These are phyloP conservation scores for Geranomyces michiganensis DNA, from an alignment of 192 early-diverging fungal genomes.

Conservation along the genomic window DNA sequence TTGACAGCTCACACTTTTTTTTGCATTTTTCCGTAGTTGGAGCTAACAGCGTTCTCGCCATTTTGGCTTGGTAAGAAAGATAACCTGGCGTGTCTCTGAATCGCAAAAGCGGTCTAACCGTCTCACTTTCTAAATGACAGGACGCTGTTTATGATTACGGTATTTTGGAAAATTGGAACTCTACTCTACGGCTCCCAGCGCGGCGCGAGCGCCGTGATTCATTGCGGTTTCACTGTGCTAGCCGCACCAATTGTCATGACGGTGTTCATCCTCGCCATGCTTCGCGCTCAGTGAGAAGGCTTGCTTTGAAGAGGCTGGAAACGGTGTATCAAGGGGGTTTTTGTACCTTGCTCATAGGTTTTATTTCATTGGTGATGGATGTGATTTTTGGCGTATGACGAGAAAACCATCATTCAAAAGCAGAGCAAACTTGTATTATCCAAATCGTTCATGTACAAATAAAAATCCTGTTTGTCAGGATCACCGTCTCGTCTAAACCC, in stretches of 20 bases:
- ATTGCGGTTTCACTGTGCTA: slow-evolving; percentile 7
- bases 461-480: too few relatives aligned
- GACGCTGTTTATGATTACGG: slow-evolving; percentile 6
- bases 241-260: not conserved
- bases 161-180: slow-evolving; percentile 16
- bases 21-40: not conserved
- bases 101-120: not conserved
- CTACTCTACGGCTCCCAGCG: not conserved
- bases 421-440: too few relatives aligned
- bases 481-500: too few relatives aligned
- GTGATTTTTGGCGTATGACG: too few relatives aligned
- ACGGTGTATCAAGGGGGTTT: too few relatives aligned
- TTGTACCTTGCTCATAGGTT: too few relatives aligned
- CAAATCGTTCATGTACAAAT: too few relatives aligned
- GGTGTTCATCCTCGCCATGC: slow-evolving; percentile 10
- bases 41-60: not conserved
- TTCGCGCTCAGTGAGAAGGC: too few relatives aligned
- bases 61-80: not conserved
- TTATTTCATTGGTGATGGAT: too few relatives aligned
- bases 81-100: not conserved
- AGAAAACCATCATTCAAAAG: too few relatives aligned
- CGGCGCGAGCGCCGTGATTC: not conserved
- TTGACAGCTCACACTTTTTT: not conserved
- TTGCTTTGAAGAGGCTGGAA: too few relatives aligned
- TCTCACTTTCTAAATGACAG: not conserved